A percentile compares a stretch with the other conserved stretches of the same genome.
These are phyloP conservation scores for Aspergillus hancockii DNA, from an alignment of 495 filamentous ascomycete genomes.

Conservation along the genomic window DNA sequence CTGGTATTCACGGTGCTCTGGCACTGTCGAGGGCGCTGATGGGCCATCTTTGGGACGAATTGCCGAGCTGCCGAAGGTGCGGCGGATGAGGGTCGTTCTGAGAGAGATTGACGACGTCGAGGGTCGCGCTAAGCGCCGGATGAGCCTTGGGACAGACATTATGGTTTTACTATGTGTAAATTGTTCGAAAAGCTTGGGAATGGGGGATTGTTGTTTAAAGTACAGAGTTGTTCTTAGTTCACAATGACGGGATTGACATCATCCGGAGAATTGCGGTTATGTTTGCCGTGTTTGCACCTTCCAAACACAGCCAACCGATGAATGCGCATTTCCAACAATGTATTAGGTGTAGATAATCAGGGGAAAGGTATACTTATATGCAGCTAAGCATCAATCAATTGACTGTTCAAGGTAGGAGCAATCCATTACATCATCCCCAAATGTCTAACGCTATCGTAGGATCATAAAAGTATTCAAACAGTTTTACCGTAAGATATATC, in stretches of 20 bases:
- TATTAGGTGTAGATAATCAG: not conserved
- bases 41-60: conserved; percentile 35
- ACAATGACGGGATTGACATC: conserved; percentile 41
- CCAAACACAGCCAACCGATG: conserved; percentile 20
- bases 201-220: conserved; percentile 4
- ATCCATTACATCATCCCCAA: conserved; percentile 8
- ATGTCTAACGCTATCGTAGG: conserved; percentile 41
- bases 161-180: conserved; percentile 15
- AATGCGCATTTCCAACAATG: conserved; percentile 17
- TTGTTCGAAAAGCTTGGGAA: conserved; percentile 8
- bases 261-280: conserved; percentile 31
- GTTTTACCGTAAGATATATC: conserved; percentile 28
- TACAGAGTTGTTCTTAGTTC: conserved; percentile 14
- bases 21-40: conserved; percentile 34
- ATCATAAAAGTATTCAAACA: conserved; percentile 45
- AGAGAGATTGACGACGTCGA: conserved; percentile 25
- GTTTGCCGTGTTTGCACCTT: conserved; percentile 43
- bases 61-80: conserved; percentile 40
- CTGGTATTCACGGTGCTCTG: conserved; percentile 54
- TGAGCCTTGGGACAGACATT: conserved; percentile 43
- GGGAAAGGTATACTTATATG: not conserved
- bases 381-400: not conserved
- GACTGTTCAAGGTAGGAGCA: not conserved
- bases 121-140: conserved; percentile 33
- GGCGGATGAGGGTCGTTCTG: conserved; percentile 25